These are phyloP conservation scores for Cytospora mali DNA, from an alignment of 2,329 filamentous ascomycete species.

Conservation along the genomic window DNA sequence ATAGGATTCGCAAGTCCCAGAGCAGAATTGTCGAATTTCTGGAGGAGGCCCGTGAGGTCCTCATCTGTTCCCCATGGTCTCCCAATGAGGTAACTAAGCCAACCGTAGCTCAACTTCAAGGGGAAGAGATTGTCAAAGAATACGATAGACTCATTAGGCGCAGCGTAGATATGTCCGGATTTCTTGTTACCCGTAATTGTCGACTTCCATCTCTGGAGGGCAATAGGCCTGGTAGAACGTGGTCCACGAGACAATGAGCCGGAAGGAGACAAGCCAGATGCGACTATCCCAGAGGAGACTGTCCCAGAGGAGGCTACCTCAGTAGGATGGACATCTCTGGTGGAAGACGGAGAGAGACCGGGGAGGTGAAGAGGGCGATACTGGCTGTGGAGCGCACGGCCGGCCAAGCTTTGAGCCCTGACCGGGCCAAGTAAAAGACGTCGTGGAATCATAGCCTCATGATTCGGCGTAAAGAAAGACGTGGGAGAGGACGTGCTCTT, in stretches of 20 bases:
- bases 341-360: not conserved
- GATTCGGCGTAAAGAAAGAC: constrained; percentile 18
- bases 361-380: not conserved
- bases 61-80: constrained; percentile 52
- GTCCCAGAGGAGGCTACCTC: constrained; percentile 22
- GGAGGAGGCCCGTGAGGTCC: constrained; percentile 54
- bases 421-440: constrained; percentile 38
- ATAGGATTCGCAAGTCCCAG: constrained; percentile 56
- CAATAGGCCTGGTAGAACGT: no score
- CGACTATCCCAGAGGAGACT: not conserved
- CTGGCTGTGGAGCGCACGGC: constrained; percentile 2
- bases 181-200: constrained; percentile 61
- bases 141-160: constrained; percentile 76
- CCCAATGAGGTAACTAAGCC: constrained; percentile 39
- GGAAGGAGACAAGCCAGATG: not conserved
- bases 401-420: constrained; percentile 35
- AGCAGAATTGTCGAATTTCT: constrained; percentile 54
- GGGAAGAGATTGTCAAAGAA: constrained; percentile 95
- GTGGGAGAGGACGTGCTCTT: constrained; percentile 19
- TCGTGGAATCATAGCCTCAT: constrained; percentile 40
- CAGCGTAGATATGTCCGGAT: constrained; percentile 79
- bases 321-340: not conserved
- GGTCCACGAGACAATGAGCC: not conserved
- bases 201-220: constrained; percentile 43
- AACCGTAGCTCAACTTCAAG: constrained; percentile 59